Evolutionary conservation across 139 green algal species (phyloP).

Genomic region (Picochlorum costavermella): DNA sequence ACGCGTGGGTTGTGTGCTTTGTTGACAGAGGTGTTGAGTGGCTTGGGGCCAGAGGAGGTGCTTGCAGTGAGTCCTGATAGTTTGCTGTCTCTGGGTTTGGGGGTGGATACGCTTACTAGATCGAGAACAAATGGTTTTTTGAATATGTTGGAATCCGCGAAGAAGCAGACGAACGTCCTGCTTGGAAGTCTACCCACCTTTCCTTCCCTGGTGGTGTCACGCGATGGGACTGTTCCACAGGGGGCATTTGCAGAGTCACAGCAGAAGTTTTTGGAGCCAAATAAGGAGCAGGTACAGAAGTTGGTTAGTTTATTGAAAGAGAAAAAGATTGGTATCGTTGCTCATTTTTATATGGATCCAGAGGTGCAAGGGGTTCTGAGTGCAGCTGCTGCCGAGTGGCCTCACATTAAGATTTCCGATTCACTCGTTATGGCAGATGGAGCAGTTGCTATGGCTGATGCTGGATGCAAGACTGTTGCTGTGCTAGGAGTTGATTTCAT

Average conservation of each 20-base stretch:
- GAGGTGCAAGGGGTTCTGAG: constrained; percentile 93
- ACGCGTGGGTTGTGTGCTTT: constrained; percentile 63
- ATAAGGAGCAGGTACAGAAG: constrained; percentile 30
- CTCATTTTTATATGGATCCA: constrained; percentile 99
- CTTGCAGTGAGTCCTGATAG: constrained; percentile 30
- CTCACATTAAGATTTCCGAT: constrained; percentile 92
- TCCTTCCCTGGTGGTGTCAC: constrained; percentile 75
- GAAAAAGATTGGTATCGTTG: constrained; percentile 96
- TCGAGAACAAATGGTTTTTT: constrained; percentile 68
- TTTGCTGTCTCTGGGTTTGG: constrained; percentile 35
- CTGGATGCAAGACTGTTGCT: constrained; percentile 72
- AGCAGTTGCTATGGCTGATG: constrained; percentile 73
- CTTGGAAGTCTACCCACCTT: constrained; percentile 55
- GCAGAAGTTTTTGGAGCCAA: constrained; percentile 48
- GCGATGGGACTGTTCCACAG: constrained; percentile 27
- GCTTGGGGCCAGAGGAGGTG: constrained; percentile 55
- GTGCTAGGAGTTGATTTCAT: constrained; percentile 99
- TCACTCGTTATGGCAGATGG: constrained; percentile 86
- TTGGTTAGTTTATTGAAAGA: constrained; percentile 45
- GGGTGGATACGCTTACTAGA: constrained; percentile 35
- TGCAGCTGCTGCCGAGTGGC: constrained; percentile 63
- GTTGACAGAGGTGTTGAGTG: constrained; percentile 50
- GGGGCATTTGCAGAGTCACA: constrained; percentile 82
- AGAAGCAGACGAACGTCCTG: constrained; percentile 48
- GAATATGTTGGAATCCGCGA: constrained; percentile 77